Evolutionary conservation across 169 alveolate genomes (phyloP).

Genomic region (Theileria sp.): DNA sequence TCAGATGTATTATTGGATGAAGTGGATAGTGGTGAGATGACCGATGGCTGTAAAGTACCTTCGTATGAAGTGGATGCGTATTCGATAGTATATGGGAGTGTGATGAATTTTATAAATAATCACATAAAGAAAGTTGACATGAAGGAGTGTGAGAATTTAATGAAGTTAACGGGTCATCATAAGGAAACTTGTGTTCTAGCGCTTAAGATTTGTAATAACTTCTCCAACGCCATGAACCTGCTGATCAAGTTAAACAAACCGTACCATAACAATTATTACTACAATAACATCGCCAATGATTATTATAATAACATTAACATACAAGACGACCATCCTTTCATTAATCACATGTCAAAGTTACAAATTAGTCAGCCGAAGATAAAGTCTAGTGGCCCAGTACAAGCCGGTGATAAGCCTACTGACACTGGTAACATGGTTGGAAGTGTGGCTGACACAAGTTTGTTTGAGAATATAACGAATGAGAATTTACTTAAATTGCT

Average conservation of each 20-base stretch:
- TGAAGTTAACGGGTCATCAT: slow-evolving; percentile 22
- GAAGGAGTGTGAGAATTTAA: slow-evolving; percentile 18
- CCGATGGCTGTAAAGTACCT: background rate
- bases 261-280: slow-evolving; percentile 8
- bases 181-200: slow-evolving; percentile 50
- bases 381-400: background rate
- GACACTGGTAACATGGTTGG: background rate
- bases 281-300: slow-evolving; percentile 26
- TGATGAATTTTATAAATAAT: slow-evolving; percentile 26
- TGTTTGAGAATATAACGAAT: background rate
- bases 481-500: background rate
- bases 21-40: background rate
- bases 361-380: background rate
- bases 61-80: background rate
- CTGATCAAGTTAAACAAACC: slow-evolving; percentile 23
- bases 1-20: background rate
- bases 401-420: no score
- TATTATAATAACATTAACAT: slow-evolving; percentile 5
- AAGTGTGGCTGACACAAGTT: background rate
- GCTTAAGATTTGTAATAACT: slow-evolving; percentile 34
- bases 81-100: slow-evolving; percentile 27
- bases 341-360: background rate
- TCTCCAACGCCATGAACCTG: slow-evolving; percentile 32
- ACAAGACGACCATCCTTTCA: background rate
- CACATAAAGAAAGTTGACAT: slow-evolving; percentile 42